Conservation (phyloP, 164 flowering plant genomes). For the Magnolia kwangsiensis region DNA sequence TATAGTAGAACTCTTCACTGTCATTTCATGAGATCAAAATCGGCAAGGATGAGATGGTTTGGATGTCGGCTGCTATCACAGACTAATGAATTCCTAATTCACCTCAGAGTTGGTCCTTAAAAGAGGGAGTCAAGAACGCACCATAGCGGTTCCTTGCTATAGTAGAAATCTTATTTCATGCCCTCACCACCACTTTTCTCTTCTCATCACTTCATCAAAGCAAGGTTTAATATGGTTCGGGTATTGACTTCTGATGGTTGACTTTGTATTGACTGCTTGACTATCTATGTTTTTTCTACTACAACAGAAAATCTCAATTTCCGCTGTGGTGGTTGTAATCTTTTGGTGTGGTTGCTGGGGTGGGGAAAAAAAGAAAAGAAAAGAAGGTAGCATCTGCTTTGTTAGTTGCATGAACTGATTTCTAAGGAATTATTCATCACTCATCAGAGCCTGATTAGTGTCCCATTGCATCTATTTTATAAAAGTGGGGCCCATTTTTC, state of each 20-base stretch:
- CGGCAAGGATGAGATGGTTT: too few species aligned
- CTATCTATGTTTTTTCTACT: neutral
- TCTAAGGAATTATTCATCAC: too few species aligned
- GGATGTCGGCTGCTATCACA: neutral
- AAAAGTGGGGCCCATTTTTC: too few species aligned
- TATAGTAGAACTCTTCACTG: neutral
- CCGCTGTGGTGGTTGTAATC: neutral
- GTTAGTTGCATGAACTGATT: too few species aligned
- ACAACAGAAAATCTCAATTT: neutral
- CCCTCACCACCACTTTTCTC: neutral
- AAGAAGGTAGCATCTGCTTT: too few species aligned
- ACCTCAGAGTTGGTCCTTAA: neutral
- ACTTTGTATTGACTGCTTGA: neutral
- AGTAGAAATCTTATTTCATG: neutral
- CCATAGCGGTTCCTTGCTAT: constrained; percentile 33
- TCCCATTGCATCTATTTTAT: too few species aligned
- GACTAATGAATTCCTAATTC: neutral
- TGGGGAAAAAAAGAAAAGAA: too few species aligned
- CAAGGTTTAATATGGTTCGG: neutral
- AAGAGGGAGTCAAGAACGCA: constrained; percentile 84
- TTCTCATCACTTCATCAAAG: neutral
- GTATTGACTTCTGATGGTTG: neutral
- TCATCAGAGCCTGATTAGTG: too few species aligned
- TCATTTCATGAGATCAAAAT: constrained; percentile 14
- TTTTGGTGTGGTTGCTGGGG: too few species aligned